phyloP scores from a whole-genome alignment of 2,329 filamentous ascomycete species.

The Diplodia scrobiculata region DNA sequence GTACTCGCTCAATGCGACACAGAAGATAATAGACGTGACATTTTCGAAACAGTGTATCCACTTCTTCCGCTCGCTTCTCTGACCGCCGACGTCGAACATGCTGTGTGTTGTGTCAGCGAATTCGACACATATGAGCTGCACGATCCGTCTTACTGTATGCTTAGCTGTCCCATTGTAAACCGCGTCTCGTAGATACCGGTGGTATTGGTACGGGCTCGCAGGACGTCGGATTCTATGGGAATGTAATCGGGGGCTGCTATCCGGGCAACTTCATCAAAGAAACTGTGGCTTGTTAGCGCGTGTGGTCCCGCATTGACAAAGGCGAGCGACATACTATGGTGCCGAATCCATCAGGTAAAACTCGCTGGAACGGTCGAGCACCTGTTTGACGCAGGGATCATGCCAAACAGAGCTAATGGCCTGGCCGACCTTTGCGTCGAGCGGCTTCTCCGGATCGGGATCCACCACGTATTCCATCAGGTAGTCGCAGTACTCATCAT shows the following conservation, averaged over 20 bases:
- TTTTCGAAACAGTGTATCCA: slow-evolving; percentile 99
- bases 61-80: slow-evolving; percentile 97
- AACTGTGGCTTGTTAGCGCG: slow-evolving; percentile 59
- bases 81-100: slow-evolving; percentile 99
- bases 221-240: slow-evolving; percentile 89
- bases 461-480: slow-evolving; percentile 87
- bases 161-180: slow-evolving; percentile 97
- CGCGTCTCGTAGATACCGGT: slow-evolving; percentile 99
- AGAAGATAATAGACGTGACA: slow-evolving; percentile 99
- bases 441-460: slow-evolving; percentile 80
- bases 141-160: slow-evolving; percentile 79
- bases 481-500: slow-evolving; percentile 74
- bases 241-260: slow-evolving; percentile 85
- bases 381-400: slow-evolving; percentile 76
- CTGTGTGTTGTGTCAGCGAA: slow-evolving; percentile 52
- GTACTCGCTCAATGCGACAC: slow-evolving; percentile 95
- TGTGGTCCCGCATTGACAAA: slow-evolving; percentile 31
- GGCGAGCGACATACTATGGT: slow-evolving; percentile 72
- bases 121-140: slow-evolving; percentile 34
- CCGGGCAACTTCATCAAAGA: slow-evolving; percentile 88
- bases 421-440: slow-evolving; percentile 77
- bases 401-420: slow-evolving; percentile 88
- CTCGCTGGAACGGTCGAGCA: slow-evolving; percentile 93
- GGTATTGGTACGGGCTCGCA: slow-evolving; percentile 94
- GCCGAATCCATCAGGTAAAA: slow-evolving; percentile 99